Percentiles rank a stretch among this genome's conserved stretches.
Conservation (phyloP, 1,284 basidiomycete species). For the Vanrija sp. region DNA sequence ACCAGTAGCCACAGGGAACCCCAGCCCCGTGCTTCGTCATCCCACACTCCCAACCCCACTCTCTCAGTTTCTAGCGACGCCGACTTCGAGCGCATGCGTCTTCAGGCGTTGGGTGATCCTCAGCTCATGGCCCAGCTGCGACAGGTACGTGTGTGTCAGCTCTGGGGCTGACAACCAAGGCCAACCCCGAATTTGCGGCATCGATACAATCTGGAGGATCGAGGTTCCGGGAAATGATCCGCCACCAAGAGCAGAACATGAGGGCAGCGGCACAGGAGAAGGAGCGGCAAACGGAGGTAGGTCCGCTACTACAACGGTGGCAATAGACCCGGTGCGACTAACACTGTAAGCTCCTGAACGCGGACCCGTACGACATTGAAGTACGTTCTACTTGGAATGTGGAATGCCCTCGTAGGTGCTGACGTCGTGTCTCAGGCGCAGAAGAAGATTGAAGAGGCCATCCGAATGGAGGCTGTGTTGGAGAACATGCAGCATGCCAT, state of each 20-base stretch:
- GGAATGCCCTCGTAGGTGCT: background rate
- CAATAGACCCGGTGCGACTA: background rate
- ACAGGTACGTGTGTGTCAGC: slow-evolving; percentile 52
- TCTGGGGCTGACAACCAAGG: slow-evolving; percentile 48
- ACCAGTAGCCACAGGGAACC: background rate
- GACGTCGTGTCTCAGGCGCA: slow-evolving; percentile 56
- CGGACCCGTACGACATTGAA: slow-evolving; percentile 85
- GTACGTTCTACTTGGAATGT: slow-evolving; percentile 33
- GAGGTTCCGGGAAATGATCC: slow-evolving; percentile 69
- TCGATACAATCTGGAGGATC: slow-evolving; percentile 66
- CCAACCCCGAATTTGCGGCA: slow-evolving; percentile 70
- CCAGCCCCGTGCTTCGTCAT: slow-evolving; percentile 15
- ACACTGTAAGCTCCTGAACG: slow-evolving; percentile 57
- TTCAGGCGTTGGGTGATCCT: slow-evolving; percentile 81
- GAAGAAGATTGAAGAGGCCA: slow-evolving; percentile 86
- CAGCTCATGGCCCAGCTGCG: slow-evolving; percentile 70
- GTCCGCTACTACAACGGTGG: too few species aligned
- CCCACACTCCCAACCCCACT: slow-evolving; percentile 41
- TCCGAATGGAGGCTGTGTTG: slow-evolving; percentile 80
- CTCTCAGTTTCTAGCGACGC: slow-evolving; percentile 53
- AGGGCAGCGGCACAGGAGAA: slow-evolving; percentile 56
- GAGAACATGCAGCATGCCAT: slow-evolving; percentile 90
- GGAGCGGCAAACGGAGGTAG: slow-evolving; percentile 61
- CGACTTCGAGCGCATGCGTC: slow-evolving; percentile 83
- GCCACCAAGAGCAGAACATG: slow-evolving; percentile 61